Evolutionary conservation across 1,284 basidiomycete genomes (phyloP).

Genomic region (Lignosus rhinocerotis): DNA sequence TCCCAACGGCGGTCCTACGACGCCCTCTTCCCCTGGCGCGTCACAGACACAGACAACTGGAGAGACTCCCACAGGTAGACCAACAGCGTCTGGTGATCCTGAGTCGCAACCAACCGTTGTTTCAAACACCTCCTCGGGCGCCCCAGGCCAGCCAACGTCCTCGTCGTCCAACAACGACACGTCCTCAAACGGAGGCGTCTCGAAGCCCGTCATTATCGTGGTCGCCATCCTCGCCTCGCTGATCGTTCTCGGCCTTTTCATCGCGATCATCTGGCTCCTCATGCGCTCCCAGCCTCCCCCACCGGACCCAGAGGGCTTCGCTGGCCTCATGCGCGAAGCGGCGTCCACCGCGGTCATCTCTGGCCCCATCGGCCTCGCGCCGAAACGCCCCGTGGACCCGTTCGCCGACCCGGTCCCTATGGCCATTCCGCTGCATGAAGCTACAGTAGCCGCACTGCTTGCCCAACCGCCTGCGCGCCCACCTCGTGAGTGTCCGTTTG

Average conservation of each 20-base stretch:
- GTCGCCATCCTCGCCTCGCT: conserved; percentile 29
- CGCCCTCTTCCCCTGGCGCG: neutral
- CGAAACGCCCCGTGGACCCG: conserved; percentile 21
- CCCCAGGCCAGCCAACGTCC: neutral
- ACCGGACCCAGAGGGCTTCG: conserved; percentile 16
- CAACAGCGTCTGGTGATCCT: neutral
- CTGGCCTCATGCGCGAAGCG: conserved; percentile 15
- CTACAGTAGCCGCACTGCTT: neutral
- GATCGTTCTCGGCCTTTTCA: conserved; percentile 26
- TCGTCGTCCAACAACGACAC: neutral
- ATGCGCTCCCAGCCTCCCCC: conserved; percentile 16
- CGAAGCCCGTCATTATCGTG: conserved; percentile 30
- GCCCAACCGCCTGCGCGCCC: neutral
- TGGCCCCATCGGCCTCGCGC: conserved; percentile 12
- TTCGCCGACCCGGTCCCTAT: conserved; percentile 20
- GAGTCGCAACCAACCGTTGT: neutral
- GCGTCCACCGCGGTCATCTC: conserved; percentile 14
- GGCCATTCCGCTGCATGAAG: conserved; percentile 17
- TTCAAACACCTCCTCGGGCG: neutral
- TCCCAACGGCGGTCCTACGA: neutral
- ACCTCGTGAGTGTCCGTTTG: neutral
- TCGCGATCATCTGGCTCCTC: conserved; percentile 21
- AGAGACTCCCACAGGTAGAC: neutral
- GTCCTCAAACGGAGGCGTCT: conserved; percentile 11
- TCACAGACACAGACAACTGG: too few species aligned